Evolutionary conservation across 78 protist genomes (phyloP), one percentile per base, ranked within the genome.

Genomic region (Speleostelium caveatum): DNA sequence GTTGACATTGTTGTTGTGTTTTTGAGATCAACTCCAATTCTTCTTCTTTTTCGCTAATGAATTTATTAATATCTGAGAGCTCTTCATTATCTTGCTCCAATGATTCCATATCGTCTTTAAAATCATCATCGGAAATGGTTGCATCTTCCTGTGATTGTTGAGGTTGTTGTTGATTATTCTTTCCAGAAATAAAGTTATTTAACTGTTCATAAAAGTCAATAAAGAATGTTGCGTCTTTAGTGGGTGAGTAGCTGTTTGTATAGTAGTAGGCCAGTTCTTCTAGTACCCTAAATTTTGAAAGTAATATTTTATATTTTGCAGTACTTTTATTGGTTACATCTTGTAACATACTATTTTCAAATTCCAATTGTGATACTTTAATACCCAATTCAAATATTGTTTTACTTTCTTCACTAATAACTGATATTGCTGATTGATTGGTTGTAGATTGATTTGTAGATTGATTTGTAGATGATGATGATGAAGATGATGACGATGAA

Each of bases 291-390:
- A 26, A 56, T 42, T 62, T 83, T 39, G 22, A 45, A 7, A 51
- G 32, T 16, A 83, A 42, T 33, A 62, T 22, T 36, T 83, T 83
- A 36, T 67, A 83, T 74, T 83, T 83, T 16, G 41, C 45, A 2
- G 77, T 83, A 19, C 67, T 42, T 36, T 69, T 67, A 30, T 83
- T 83, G 35, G 91, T 39, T 32, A 83, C 69, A 59, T 83, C 91
- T 69, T 83, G 79, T 2, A 83, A 28, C 91, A 83, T 83, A 39
- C 69, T 83, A 39, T 83, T 83, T 36, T 83, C 91, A 83, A 83
- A 83, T 39, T 83, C 91, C 39, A 83, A 42, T 71, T 83, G 91
- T 60, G 91, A 83, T 30, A 83, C 63, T 53, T 69, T 83, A 74
- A 83, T 83, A 69, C 30, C 49, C 2, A 68, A 73, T 28, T 83